A percentile compares a stretch with the other conserved stretches of the same genome.
These are phyloP conservation scores for Tuber borchii DNA, from an alignment of 495 filamentous ascomycete species.

Conservation along the genomic window DNA sequence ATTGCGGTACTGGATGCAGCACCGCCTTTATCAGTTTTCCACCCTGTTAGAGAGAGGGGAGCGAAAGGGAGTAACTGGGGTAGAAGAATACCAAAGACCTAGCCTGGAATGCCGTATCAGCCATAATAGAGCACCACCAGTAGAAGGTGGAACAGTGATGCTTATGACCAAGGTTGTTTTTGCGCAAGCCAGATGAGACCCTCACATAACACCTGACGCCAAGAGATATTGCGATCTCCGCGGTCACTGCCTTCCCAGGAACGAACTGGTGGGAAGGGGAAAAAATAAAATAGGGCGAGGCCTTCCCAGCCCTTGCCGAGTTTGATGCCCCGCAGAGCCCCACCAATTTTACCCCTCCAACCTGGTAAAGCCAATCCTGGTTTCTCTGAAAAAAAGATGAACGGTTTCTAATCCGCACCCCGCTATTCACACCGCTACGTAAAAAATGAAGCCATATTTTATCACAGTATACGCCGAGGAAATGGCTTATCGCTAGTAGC, in stretches of 20 bases:
- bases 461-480: background rate
- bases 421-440: conserved; percentile 2
- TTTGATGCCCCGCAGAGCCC: background rate
- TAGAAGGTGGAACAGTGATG: background rate
- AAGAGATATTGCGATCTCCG: background rate
- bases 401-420: background rate
- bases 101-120: conserved; percentile 27
- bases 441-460: background rate
- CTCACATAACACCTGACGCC: background rate
- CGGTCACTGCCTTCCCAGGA: background rate
- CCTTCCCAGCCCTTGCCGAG: background rate
- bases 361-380: background rate
- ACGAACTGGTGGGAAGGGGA: background rate
- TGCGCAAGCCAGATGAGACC: background rate
- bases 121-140: conserved; percentile 13
- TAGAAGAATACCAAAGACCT: conserved; percentile 29
- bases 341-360: background rate
- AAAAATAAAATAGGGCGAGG: background rate
- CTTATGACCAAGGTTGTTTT: background rate
- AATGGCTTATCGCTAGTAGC: background rate
- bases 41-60: background rate
- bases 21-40: background rate
- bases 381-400: background rate
- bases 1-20: conserved; percentile 67
- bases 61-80: background rate